A percentile compares a stretch with the other conserved stretches of the same genome.
Evolutionary conservation across 2,329 filamentous ascomycete genomes (phyloP).

Genomic region (Fusarium sarcochroum): DNA sequence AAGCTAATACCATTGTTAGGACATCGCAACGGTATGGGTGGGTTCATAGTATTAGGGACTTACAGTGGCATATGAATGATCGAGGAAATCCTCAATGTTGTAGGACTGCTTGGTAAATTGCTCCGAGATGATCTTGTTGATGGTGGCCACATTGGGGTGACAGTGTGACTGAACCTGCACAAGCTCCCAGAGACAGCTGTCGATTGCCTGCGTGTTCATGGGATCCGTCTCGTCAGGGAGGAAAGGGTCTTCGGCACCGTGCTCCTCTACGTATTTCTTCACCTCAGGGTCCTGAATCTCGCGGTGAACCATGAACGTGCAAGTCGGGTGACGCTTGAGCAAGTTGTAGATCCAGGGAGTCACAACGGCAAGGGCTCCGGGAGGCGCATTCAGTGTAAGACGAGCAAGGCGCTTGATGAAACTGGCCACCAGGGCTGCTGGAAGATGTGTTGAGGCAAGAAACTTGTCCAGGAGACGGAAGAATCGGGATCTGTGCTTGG

Average conservation of each 20-base stretch:
- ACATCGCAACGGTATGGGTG: not conserved
- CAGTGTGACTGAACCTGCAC: conserved; percentile 93
- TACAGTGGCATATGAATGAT: conserved; percentile 90
- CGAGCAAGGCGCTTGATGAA: conserved; percentile 95
- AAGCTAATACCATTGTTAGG: conserved; percentile 66
- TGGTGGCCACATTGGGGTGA: conserved; percentile 94
- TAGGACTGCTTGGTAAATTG: conserved; percentile 98
- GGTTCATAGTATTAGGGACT: conserved; percentile 52
- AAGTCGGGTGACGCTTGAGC: conserved; percentile 88
- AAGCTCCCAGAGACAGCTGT: conserved; percentile 95
- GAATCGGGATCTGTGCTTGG: conserved; percentile 93
- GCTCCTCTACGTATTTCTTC: conserved; percentile 71
- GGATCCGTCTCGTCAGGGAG: conserved; percentile 82
- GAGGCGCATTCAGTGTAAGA: conserved; percentile 88
- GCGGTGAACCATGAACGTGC: conserved; percentile 96
- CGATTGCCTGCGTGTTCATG: conserved; percentile 87
- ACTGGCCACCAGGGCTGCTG: conserved; percentile 89
- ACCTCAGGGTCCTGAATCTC: conserved; percentile 71
- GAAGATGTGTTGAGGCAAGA: conserved; percentile 90
- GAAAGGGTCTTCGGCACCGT: conserved; percentile 80
- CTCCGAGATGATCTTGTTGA: conserved; percentile 93
- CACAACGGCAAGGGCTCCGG: conserved; percentile 88
- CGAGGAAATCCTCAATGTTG: conserved; percentile 96
- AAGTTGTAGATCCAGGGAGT: conserved; percentile 97
- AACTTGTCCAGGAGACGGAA: conserved; percentile 94